phyloP scores from a whole-genome alignment of 2,329 filamentous ascomycete species.

The Gaeumannomyces tritici region DNA sequence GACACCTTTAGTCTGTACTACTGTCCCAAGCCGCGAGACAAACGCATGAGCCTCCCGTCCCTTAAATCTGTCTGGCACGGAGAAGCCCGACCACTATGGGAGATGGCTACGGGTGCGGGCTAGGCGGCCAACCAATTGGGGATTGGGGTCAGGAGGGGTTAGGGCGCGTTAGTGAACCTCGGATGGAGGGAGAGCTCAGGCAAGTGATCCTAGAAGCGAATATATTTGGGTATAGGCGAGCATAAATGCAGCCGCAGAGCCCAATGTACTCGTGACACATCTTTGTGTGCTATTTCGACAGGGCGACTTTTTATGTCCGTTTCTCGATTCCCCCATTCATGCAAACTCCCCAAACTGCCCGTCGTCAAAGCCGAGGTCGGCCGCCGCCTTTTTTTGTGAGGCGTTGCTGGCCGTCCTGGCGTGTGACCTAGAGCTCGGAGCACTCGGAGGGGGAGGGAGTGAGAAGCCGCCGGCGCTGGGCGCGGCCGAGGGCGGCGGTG shows the following conservation, averaged over 20 bases:
- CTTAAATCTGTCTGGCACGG: constrained; percentile 18
- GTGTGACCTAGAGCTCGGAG: constrained; percentile 14
- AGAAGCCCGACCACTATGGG: constrained; percentile 5
- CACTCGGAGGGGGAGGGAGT: constrained; percentile 59
- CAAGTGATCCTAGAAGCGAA: neutral
- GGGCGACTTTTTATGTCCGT: neutral
- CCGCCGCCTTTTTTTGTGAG: constrained; percentile 35
- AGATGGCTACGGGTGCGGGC: neutral
- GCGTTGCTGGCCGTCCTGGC: constrained; percentile 50
- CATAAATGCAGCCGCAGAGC: too few relatives aligned
- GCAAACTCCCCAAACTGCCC: constrained; percentile 82
- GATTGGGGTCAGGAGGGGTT: too few relatives aligned
- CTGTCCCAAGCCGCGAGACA: constrained; percentile 8
- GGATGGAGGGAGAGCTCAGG: neutral
- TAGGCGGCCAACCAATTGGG: too few relatives aligned
- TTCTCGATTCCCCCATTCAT: constrained; percentile 16
- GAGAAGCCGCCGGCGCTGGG: constrained; percentile 16
- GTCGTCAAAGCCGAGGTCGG: constrained; percentile 72
- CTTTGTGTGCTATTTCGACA: neutral
- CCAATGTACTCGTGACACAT: too few relatives aligned
- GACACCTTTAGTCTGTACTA: neutral
- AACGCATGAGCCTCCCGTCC: constrained; percentile 23
- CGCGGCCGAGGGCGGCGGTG: constrained; percentile 52
- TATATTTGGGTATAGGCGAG: neutral
- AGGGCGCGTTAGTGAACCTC: too few relatives aligned